Percentiles rank a stretch among this genome's conserved stretches.
Evolutionary conservation across 305 asterid species (phyloP).

Genomic region (Caryopteris hybrid): DNA sequence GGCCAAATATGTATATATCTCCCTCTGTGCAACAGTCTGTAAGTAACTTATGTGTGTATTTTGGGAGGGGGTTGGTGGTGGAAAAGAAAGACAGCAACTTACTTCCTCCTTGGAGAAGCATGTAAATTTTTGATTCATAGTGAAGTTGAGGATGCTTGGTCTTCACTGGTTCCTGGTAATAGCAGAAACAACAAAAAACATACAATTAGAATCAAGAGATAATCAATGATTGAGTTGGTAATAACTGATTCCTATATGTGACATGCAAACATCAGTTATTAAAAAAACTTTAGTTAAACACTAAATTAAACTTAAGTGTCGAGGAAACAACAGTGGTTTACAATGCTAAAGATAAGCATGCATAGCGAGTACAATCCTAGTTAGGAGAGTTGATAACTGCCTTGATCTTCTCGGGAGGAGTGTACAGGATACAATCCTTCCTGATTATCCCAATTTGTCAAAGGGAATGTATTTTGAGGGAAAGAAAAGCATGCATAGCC

Average conservation of each 20-base stretch:
- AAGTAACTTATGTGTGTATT: background rate
- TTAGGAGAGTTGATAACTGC: too few species aligned
- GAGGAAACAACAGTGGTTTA: conserved; percentile 4
- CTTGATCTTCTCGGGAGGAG: too few species aligned
- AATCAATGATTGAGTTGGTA: background rate
- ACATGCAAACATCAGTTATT: background rate
- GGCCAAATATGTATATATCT: background rate
- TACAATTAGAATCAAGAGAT: background rate
- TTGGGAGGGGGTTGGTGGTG: background rate
- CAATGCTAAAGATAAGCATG: background rate
- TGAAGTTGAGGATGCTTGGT: conserved; percentile 97
- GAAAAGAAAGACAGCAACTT: conserved; percentile 26
- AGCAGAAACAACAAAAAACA: conserved; percentile 12
- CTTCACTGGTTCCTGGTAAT: conserved; percentile 78
- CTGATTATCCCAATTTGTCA: too few species aligned
- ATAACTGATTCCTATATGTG: too few species aligned
- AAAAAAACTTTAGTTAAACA: background rate
- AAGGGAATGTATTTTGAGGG: too few species aligned
- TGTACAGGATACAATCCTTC: too few species aligned
- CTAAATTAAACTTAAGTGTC: background rate
- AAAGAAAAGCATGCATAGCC: too few species aligned
- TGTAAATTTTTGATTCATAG: conserved; percentile 79
- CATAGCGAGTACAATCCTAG: background rate
- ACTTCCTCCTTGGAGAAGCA: conserved; percentile 99
- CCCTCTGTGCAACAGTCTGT: background rate